Percentiles rank a stretch among this genome's conserved stretches.
These are phyloP conservation scores for Trichoderma gamsii DNA, from an alignment of 495 filamentous ascomycete species.

Conservation along the genomic window DNA sequence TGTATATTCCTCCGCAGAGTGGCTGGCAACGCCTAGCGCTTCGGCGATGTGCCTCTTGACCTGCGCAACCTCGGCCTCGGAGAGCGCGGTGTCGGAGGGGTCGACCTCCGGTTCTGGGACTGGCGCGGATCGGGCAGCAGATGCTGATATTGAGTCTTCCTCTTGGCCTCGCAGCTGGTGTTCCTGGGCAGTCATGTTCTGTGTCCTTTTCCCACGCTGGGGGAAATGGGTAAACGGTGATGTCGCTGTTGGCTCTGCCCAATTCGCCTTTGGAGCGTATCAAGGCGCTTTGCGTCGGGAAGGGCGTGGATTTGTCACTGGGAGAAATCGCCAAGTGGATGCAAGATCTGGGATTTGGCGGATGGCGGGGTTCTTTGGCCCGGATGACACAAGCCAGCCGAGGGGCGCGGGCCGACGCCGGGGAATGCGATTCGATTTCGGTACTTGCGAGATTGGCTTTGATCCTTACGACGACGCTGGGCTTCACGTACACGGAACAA, in stretches of 20 bases:
- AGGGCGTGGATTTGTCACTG: not conserved
- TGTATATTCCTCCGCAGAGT: slow-evolving; percentile 21
- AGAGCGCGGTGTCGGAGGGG: slow-evolving; percentile 1
- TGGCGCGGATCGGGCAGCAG: not conserved
- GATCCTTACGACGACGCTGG: no score
- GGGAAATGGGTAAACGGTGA: not conserved
- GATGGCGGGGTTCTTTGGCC: not conserved
- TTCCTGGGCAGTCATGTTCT: not conserved
- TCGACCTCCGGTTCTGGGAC: not conserved
- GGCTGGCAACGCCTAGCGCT: not conserved
- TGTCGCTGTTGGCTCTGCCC: not conserved
- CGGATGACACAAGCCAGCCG: slow-evolving; percentile 7
- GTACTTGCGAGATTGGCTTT: not conserved
- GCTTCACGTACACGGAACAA: no score
- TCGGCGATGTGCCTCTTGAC: not conserved
- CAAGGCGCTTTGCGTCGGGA: slow-evolving; percentile 6
- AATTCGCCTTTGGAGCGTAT: not conserved
- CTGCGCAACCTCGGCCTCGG: slow-evolving; percentile 7
- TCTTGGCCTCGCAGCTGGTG: not conserved
- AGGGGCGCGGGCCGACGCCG: slow-evolving; percentile 1
- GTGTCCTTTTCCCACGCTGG: not conserved
- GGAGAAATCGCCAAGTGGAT: not conserved
- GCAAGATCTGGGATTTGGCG: not conserved
- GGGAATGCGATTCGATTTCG: not conserved
- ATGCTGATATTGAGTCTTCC: not conserved